Evolutionary conservation across 805 yeast species (phyloP), one percentile per base, ranked within the genome.

Genomic region (Millerozyma acaciae): DNA sequence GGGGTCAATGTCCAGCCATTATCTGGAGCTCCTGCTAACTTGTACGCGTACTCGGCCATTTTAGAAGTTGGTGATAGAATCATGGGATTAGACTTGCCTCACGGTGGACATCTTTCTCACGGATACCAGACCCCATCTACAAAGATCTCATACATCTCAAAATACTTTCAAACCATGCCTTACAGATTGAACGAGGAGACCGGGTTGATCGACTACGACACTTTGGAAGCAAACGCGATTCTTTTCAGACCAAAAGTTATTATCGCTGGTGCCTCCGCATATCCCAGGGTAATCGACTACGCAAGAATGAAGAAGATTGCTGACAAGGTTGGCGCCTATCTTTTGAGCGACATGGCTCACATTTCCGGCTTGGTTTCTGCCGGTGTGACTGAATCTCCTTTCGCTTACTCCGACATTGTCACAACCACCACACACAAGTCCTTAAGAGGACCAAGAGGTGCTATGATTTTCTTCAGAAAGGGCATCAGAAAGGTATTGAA

Each of bases 361-460:
- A 93, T 88, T 53, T 85, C 97, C 21, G 98, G 98, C 56, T 75
- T 93, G 50, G 78, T 93, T 46, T 87, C 96, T 44, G 96, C 98
- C 43, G 93, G 88, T 49, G 97, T 90, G 37, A 89, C 87, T 42
- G 94, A 89, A 50, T 81, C 95, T 37, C 98, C 98, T 45, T 93
- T 93, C 71, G 94, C 88, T 67, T 87, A 84, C 65, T 90, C 97
- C 39, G 98, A 93, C 58, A 82, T 93, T 49, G 98, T 93, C 57
- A 93, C 98, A 47, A 93, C 98, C 52, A 90, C 98, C 39, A 90
- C 98, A 40, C 98, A 93, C 76, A 93, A 93, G 73, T 89, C 97
- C 24, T 76, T 93, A 56, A 85, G 98, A 73, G 98, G 98, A 42
- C 98, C 98, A 62, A 86, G 98, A 74, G 98, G 98, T 65, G 97